A percentile compares a stretch with the other conserved stretches of the same genome.
Evolutionary conservation across 2,329 filamentous ascomycete species (phyloP).

Genomic region (Diaporthe velutina): DNA sequence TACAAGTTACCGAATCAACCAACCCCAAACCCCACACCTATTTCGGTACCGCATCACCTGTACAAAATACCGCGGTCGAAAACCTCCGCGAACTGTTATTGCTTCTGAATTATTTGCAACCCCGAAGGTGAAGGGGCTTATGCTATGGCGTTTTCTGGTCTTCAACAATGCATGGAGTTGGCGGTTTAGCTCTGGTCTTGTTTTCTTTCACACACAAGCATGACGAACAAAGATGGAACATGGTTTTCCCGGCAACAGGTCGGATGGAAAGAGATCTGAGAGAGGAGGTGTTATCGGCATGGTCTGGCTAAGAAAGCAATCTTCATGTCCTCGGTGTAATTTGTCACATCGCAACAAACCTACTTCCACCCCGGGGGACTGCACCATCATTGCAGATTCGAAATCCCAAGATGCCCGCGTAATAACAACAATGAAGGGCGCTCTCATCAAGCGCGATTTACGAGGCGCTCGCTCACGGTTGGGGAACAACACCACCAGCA

Average conservation of each 20-base stretch:
- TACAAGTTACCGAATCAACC: not conserved
- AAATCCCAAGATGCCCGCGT: not conserved
- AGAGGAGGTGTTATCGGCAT: not conserved
- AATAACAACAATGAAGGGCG: not conserved
- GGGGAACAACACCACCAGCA: not conserved
- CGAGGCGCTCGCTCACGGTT: not conserved
- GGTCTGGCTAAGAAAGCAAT: not conserved
- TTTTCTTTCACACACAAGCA: not conserved
- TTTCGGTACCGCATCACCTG: not conserved
- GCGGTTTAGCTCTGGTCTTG: constrained; percentile 16
- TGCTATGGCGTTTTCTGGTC: constrained; percentile 28
- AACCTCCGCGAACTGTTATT: not conserved
- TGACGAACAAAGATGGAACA: not conserved
- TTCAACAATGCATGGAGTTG: constrained; percentile 25
- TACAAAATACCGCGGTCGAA: constrained; percentile 9
- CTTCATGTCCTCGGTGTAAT: not conserved
- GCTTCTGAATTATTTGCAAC: constrained; percentile 8
- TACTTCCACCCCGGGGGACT: not conserved
- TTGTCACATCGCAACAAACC: too few species aligned
- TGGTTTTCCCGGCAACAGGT: not conserved
- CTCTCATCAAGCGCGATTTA: not conserved
- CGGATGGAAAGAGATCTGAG: not conserved
- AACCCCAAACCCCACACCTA: not conserved
- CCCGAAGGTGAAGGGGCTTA: not conserved
- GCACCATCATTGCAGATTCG: not conserved